Percentiles rank a stretch among this genome's conserved stretches.
Evolutionary conservation across 805 yeast species (phyloP).

Genomic region (Groenewaldozyma tartarivorans): DNA sequence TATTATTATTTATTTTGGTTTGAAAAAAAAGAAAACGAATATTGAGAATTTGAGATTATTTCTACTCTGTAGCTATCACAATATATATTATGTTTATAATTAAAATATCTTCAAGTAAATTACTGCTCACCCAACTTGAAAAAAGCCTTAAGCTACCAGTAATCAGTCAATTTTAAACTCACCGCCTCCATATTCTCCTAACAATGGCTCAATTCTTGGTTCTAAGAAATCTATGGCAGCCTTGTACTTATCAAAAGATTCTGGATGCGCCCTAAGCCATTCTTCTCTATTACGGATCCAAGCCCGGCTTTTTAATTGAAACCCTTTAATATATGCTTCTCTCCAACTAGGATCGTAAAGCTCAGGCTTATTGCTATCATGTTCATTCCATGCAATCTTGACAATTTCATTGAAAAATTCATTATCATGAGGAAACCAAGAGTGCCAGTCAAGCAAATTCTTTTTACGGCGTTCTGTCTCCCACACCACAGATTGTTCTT

Average conservation of each 20-base stretch:
- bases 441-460: constrained; percentile 8
- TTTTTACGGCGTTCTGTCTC: constrained; percentile 4
- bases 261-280: constrained; percentile 7
- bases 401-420: constrained; percentile 4
- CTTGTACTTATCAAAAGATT: not conserved
- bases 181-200: constrained; percentile 3
- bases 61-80: too few species aligned
- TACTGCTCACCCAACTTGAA: too few species aligned
- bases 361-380: not conserved
- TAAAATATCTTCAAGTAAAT: too few species aligned
- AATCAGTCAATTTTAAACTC: too few species aligned
- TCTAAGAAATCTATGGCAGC: not conserved
- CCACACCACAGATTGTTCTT: constrained; percentile 7
- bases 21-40: too few species aligned
- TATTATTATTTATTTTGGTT: too few species aligned
- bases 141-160: too few species aligned
- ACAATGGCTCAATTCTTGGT: not conserved
- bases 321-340: constrained; percentile 1
- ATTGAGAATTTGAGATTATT: too few species aligned
- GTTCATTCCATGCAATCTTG: constrained; percentile 6
- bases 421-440: constrained; percentile 10
- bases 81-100: too few species aligned
- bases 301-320: constrained; percentile 1
- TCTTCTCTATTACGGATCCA: constrained; percentile 4
- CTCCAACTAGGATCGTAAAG: constrained; percentile 3